A percentile compares a stretch with the other conserved stretches of the same genome.
phyloP scores from a whole-genome alignment of 108 stramenopile genomes.

The Aureococcus anophagefferens region DNA sequence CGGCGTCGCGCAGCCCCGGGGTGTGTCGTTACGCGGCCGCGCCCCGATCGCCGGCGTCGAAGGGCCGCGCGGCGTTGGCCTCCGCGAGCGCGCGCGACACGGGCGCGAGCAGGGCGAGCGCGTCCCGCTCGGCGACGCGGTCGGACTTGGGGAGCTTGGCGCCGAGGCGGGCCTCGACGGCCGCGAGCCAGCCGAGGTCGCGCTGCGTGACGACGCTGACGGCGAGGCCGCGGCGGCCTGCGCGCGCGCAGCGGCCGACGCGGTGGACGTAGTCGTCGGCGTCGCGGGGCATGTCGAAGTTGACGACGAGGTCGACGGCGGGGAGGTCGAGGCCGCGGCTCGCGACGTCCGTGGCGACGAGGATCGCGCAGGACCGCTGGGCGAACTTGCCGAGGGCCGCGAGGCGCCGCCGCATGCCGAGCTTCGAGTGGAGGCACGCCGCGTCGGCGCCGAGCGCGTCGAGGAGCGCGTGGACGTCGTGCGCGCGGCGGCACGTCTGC shows the following conservation, averaged over 20 bases:
- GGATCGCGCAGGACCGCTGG: conserved; percentile 45
- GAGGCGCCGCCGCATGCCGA: conserved; percentile 76
- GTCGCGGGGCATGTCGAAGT: conserved; percentile 89
- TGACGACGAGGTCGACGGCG: conserved; percentile 87
- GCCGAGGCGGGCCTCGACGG: conserved; percentile 30
- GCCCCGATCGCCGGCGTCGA: no score
- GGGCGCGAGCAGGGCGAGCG: no score
- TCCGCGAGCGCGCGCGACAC: no score
- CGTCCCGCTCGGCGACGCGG: conserved; percentile 29
- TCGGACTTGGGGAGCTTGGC: conserved; percentile 17
- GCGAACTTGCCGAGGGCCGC: conserved; percentile 72
- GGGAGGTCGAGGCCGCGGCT: conserved; percentile 89
- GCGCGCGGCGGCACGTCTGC: conserved; percentile 83
- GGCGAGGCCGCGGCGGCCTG: conserved; percentile 13
- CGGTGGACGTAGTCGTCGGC: conserved; percentile 97
- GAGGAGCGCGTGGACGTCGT: conserved; percentile 75
- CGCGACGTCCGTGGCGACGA: conserved; percentile 98
- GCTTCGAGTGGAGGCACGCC: conserved; percentile 80
- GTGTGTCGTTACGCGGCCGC: no score
- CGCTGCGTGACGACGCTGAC: conserved; percentile 38
- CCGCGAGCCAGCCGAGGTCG: conserved; percentile 41
- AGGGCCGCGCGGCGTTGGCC: no score
- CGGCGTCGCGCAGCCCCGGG: no score
- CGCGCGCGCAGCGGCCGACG: conserved; percentile 80
- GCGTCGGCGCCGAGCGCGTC: conserved; percentile 71